phyloP scores from a whole-genome alignment of 176 grass and related monocot species.

The Oryza glaberrima region DNA sequence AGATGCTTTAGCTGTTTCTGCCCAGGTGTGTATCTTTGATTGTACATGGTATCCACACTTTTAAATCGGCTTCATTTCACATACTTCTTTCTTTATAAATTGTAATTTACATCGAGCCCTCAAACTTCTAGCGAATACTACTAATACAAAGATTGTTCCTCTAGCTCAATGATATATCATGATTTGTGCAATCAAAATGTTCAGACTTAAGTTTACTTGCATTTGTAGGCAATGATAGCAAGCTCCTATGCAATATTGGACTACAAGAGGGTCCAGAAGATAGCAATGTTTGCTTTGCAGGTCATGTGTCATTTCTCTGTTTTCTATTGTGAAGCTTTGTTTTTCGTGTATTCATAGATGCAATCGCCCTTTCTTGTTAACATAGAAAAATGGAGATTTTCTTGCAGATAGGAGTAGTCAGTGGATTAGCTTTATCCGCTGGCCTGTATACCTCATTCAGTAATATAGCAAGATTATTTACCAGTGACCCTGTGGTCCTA shows the following conservation, averaged over 20 bases:
- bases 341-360: not conserved
- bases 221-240: slow-evolving; percentile 76
- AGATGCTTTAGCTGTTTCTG: slow-evolving; percentile 68
- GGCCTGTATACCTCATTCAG: slow-evolving; percentile 80
- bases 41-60: not conserved
- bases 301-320: slow-evolving; percentile 45
- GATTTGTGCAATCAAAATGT: slow-evolving; percentile 20
- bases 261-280: slow-evolving; percentile 76
- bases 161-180: slow-evolving; percentile 11
- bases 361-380: slow-evolving; percentile 35
- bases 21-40: slow-evolving; percentile 41
- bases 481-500: slow-evolving; percentile 79
- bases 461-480: slow-evolving; percentile 81
- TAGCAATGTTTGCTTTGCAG: slow-evolving; percentile 69
- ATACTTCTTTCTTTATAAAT: not conserved
- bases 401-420: slow-evolving; percentile 73
- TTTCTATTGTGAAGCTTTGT: slow-evolving; percentile 15
- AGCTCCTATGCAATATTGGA: slow-evolving; percentile 77
- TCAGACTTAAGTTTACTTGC: slow-evolving; percentile 31
- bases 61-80: slow-evolving; percentile 22
- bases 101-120: not conserved
- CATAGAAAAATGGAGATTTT: slow-evolving; percentile 12
- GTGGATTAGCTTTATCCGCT: slow-evolving; percentile 66
- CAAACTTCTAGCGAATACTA: slow-evolving; percentile 8
- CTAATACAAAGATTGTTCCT: slow-evolving; percentile 27